phyloP scores from a whole-genome alignment of 495 filamentous ascomycete genomes.

The Paragyromitra xinjiangensis region DNA sequence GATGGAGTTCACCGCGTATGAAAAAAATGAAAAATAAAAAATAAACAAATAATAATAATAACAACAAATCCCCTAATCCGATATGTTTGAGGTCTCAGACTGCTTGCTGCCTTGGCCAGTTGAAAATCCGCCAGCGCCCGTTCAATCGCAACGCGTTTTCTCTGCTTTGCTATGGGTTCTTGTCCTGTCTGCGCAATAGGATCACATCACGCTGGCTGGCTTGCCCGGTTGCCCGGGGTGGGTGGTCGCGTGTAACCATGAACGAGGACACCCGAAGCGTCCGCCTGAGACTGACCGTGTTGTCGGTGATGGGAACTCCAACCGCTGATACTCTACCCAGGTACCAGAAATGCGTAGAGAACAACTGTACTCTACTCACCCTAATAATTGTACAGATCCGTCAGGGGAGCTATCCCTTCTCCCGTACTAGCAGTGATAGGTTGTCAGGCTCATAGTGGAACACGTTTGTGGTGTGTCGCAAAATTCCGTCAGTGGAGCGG shows the following conservation, averaged over 20 bases:
- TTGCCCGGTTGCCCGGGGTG: constrained; percentile 4
- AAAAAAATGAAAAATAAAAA: constrained; percentile 16
- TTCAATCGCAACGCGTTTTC: constrained; percentile 25
- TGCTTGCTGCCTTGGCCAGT: constrained; percentile 27
- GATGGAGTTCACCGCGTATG: constrained; percentile 39
- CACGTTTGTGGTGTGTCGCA: constrained; percentile 47
- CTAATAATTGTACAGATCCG: constrained; percentile 38
- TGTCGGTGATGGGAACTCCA: constrained; percentile 38
- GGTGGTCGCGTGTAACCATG: constrained; percentile 44
- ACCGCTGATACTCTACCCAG: constrained; percentile 42
- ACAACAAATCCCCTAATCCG: constrained; percentile 44
- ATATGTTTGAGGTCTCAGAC: constrained; percentile 44
- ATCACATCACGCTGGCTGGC: constrained; percentile 34
- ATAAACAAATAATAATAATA: constrained; percentile 15
- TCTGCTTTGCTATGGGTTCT: constrained; percentile 7
- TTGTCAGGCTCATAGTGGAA: constrained; percentile 17
- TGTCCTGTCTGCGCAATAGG: constrained; percentile 7
- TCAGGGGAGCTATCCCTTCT: constrained; percentile 28
- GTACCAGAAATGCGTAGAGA: constrained; percentile 43
- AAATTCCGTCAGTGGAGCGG: constrained; percentile 46
- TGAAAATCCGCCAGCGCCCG: constrained; percentile 37
- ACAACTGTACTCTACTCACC: constrained; percentile 17
- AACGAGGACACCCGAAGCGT: constrained; percentile 24
- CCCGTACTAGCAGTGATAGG: constrained; percentile 32
- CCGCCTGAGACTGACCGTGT: constrained; percentile 25